A percentile compares a stretch with the other conserved stretches of the same genome.
These are phyloP conservation scores for Sparassis latifolia DNA, from an alignment of 1,284 basidiomycete genomes.

Conservation along the genomic window DNA sequence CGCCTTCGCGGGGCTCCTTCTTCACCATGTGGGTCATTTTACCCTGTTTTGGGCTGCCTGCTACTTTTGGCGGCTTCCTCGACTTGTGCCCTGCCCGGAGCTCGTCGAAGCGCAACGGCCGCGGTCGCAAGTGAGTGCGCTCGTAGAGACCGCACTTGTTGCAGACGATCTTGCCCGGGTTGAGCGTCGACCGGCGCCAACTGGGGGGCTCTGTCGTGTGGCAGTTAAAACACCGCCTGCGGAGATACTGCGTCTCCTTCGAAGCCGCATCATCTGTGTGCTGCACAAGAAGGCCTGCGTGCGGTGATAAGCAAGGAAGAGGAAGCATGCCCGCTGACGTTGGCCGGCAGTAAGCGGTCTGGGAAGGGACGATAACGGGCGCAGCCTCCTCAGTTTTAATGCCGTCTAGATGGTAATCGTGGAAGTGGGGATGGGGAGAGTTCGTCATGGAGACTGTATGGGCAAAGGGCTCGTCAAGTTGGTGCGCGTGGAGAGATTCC, in stretches of 20 bases:
- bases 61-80: constrained; percentile 50
- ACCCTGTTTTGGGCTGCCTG: constrained; percentile 31
- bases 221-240: constrained; percentile 80
- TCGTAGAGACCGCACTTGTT: constrained; percentile 87
- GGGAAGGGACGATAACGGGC: constrained; percentile 56
- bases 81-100: constrained; percentile 75
- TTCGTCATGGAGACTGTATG: constrained; percentile 30
- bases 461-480: constrained; percentile 28
- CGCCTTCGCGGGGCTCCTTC: constrained; percentile 54
- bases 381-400: constrained; percentile 60
- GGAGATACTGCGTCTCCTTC: constrained; percentile 82
- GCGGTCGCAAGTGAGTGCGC: constrained; percentile 73
- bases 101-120: constrained; percentile 79
- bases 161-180: constrained; percentile 84
- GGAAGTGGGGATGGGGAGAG: constrained; percentile 40
- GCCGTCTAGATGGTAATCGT: constrained; percentile 39
- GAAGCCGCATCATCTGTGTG: constrained; percentile 83
- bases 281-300: constrained; percentile 62
- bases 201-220: constrained; percentile 82
- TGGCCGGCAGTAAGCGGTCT: constrained; percentile 37
- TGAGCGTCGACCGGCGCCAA: constrained; percentile 79
- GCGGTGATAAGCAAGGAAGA: constrained; percentile 44
- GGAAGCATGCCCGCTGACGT: constrained; percentile 28
- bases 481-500: constrained; percentile 27
- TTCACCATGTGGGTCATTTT: constrained; percentile 43